Conservation (phyloP, 2,329 filamentous ascomycete genomes). For the Shiraia bambusicola region DNA sequence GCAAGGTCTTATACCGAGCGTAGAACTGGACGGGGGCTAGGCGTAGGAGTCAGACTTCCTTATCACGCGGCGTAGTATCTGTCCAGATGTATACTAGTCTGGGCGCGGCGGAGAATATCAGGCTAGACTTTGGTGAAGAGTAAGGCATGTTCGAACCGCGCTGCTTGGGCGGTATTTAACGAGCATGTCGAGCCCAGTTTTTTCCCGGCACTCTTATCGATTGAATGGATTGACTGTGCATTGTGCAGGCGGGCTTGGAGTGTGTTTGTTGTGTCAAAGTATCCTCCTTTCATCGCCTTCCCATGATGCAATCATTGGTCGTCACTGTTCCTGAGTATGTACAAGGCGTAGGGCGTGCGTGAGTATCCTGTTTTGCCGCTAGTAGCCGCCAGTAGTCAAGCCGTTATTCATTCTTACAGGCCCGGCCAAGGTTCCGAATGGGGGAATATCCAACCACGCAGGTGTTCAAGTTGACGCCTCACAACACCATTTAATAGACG, state of each 20-base stretch:
- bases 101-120: no score
- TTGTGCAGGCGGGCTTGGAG: neutral
- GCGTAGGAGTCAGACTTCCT: no score
- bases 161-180: no score
- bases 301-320: slow-evolving; percentile 12
- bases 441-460: slow-evolving; percentile 12
- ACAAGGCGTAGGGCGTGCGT: slow-evolving; percentile 23
- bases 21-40: no score
- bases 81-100: no score
- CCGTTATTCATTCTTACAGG: no score
- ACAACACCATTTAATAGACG: neutral
- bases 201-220: no score
- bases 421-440: slow-evolving; percentile 14
- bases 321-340: slow-evolving; percentile 10
- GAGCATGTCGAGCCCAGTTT: no score
- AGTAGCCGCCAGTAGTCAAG: slow-evolving; percentile 32
- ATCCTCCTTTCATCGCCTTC: neutral
- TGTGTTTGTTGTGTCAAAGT: slow-evolving; percentile 1
- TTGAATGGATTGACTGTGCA: neutral
- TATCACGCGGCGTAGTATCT: no score
- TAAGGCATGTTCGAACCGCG: no score
- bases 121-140: neutral
- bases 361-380: slow-evolving; percentile 23
- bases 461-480: slow-evolving; percentile 14
- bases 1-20: no score